Conservation (phyloP, 2,329 filamentous ascomycete genomes). For the Aschersonia sp. region DNA sequence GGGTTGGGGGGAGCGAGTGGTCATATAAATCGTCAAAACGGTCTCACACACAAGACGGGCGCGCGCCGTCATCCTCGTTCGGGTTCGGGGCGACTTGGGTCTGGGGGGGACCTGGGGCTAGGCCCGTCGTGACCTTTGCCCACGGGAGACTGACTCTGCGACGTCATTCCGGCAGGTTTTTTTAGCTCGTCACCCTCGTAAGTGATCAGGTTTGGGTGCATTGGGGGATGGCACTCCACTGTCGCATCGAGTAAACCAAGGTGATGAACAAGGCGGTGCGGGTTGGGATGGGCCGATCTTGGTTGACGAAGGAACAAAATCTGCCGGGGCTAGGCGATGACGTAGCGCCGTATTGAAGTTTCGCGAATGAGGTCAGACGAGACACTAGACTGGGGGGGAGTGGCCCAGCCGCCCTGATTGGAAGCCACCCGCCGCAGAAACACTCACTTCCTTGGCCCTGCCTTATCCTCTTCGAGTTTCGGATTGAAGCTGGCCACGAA, state of each 20-base stretch:
- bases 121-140: too few relatives aligned
- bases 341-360: conserved; percentile 3
- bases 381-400: not conserved
- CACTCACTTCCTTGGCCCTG: too few relatives aligned
- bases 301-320: not conserved
- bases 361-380: not conserved
- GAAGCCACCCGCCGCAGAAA: too few relatives aligned
- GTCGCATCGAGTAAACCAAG: not conserved
- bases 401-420: not conserved
- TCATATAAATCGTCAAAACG: not conserved
- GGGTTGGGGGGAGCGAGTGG: not conserved
- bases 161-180: conserved; percentile 4
- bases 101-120: too few relatives aligned
- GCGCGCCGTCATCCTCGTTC: not conserved
- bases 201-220: not conserved
- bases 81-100: not conserved
- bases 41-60: not conserved
- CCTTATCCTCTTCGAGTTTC: too few relatives aligned
- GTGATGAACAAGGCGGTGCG: not conserved
- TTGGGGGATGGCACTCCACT: not conserved
- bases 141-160: conserved; percentile 1
- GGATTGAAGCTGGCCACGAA: too few relatives aligned
- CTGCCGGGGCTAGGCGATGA: conserved; percentile 1
- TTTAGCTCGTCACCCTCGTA: not conserved
- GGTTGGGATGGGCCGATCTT: too few relatives aligned